A percentile compares a stretch with the other conserved stretches of the same genome.
Evolutionary conservation across 495 filamentous ascomycete genomes (phyloP).

Genomic region (Aspergillus campestris): DNA sequence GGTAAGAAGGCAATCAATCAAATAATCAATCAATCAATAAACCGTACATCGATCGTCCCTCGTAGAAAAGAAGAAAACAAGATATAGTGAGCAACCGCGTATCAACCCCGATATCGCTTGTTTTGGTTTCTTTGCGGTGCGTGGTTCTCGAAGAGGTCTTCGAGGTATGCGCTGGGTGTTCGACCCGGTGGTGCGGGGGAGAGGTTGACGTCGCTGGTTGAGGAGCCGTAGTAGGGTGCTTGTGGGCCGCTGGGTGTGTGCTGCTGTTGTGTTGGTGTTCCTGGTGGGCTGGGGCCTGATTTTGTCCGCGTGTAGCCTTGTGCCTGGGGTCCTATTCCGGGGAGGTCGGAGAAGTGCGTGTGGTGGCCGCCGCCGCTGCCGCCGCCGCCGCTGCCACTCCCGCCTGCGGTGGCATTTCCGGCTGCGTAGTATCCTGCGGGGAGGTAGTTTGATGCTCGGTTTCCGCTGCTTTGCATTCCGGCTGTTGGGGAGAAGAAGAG

Average conservation of each 20-base stretch:
- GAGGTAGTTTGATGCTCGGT: conserved; percentile 62
- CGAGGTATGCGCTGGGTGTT: conserved; percentile 85
- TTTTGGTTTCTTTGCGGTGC: conserved; percentile 10
- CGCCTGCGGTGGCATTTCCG: conserved; percentile 39
- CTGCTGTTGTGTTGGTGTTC: conserved; percentile 48
- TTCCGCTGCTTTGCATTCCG: conserved; percentile 36
- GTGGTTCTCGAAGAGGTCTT: conserved; percentile 80
- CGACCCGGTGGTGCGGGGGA: conserved; percentile 58
- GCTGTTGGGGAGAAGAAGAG: conserved; percentile 97
- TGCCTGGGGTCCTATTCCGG: conserved; percentile 16
- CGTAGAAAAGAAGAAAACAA: background rate
- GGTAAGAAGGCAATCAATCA: background rate
- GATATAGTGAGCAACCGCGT: background rate
- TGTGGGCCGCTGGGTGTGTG: background rate
- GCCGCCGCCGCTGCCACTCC: conserved; percentile 2
- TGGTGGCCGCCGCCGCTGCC: conserved; percentile 27
- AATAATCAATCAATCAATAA: conserved; percentile 1
- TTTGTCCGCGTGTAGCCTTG: conserved; percentile 32
- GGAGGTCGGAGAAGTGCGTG: conserved; percentile 9
- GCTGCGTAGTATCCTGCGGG: conserved; percentile 91
- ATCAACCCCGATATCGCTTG: background rate
- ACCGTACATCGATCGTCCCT: conserved; percentile 2
- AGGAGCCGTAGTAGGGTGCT: conserved; percentile 37
- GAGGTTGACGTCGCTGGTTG: conserved; percentile 62
- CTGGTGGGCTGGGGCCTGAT: conserved; percentile 52